Conservation (phyloP, 495 filamentous ascomycete genomes). For the Daldinia concentrica region DNA sequence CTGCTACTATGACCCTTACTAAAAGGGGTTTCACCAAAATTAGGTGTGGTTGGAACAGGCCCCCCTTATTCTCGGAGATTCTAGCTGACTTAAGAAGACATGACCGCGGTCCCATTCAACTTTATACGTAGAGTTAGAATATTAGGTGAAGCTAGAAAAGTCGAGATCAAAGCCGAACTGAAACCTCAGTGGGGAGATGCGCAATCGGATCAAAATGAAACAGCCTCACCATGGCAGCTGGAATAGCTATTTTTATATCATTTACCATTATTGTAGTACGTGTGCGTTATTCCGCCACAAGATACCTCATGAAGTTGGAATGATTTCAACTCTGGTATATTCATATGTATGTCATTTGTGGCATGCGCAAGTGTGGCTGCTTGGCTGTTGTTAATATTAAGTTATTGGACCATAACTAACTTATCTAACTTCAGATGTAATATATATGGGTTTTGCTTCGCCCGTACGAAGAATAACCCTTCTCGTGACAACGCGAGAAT, state of each 20-base stretch:
- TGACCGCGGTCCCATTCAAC: neutral
- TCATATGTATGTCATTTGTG: neutral
- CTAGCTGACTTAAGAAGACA: conserved; percentile 14
- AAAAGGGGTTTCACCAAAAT: conserved; percentile 19
- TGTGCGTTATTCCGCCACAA: neutral
- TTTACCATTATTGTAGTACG: neutral
- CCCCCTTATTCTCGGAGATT: conserved; percentile 13
- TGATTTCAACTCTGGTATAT: neutral
- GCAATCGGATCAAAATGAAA: conserved; percentile 31
- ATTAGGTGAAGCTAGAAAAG: conserved; percentile 10
- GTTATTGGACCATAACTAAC: neutral
- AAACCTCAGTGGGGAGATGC: conserved; percentile 17
- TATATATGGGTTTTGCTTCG: conserved; percentile 20
- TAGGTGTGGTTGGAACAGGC: conserved; percentile 9
- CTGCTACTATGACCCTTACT: neutral
- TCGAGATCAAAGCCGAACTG: conserved; percentile 16
- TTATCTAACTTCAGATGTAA: no score
- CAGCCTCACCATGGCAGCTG: conserved; percentile 22
- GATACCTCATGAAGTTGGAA: neutral
- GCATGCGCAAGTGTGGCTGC: no score
- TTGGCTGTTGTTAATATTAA: neutral
- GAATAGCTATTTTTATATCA: conserved; percentile 33
- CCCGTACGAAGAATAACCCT: conserved; percentile 9
- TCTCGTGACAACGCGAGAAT: neutral
- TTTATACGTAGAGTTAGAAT: neutral